Evolutionary conservation across 2,329 filamentous ascomycete genomes (phyloP).

Genomic region (Trichophyton mentagrophytes): DNA sequence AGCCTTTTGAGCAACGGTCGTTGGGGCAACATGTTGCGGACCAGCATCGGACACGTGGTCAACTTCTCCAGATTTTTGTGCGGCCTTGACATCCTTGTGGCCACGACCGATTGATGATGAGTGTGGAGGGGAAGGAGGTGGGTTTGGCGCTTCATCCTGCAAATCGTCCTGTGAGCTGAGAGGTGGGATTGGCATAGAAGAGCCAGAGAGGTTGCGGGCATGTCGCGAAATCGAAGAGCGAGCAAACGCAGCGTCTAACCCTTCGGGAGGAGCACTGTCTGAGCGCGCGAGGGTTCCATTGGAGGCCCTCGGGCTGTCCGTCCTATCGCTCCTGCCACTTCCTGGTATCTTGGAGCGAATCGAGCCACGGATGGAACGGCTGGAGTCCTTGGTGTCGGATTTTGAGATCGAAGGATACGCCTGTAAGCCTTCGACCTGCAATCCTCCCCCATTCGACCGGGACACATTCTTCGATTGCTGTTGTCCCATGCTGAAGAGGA

Average conservation of each 20-base stretch:
- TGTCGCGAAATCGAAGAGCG: constrained; percentile 49
- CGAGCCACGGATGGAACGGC: constrained; percentile 66
- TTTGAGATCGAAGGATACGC: constrained; percentile 85
- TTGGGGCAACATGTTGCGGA: constrained; percentile 52
- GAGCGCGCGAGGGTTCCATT: constrained; percentile 49
- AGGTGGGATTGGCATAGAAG: constrained; percentile 25
- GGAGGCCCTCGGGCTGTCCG: constrained; percentile 72
- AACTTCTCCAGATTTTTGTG: constrained; percentile 78
- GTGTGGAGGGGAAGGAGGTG: constrained; percentile 75
- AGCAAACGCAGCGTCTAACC: constrained; percentile 61
- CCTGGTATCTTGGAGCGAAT: constrained; percentile 76
- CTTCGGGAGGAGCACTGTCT: constrained; percentile 46
- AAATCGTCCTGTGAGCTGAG: constrained; percentile 21
- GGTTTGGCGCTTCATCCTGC: constrained; percentile 39
- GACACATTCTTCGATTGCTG: constrained; percentile 45
- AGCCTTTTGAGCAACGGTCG: constrained; percentile 51
- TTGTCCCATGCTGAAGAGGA: constrained; percentile 33
- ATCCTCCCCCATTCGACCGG: constrained; percentile 34
- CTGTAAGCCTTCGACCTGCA: constrained; percentile 50
- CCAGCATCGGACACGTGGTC: constrained; percentile 88
- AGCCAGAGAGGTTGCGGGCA: constrained; percentile 29
- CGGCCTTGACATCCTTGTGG: constrained; percentile 64
- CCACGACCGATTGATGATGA: constrained; percentile 60
- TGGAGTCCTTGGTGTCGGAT: constrained; percentile 85
- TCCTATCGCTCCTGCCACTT: constrained; percentile 31